phyloP scores from a whole-genome alignment of 805 yeast species.

The Candida pini region DNA sequence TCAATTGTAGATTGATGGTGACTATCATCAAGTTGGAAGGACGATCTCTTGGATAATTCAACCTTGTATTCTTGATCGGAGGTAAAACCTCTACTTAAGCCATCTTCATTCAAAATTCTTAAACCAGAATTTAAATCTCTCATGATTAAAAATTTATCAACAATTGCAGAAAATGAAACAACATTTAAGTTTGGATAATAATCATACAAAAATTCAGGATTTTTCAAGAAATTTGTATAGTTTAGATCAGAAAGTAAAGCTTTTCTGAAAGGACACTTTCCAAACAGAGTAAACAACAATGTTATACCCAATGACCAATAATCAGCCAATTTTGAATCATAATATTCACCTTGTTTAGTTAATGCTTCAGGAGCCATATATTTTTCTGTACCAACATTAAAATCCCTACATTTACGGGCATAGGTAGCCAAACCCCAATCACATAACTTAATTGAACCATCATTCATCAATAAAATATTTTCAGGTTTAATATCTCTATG shows the following conservation, averaged over 20 bases:
- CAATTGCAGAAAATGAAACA: constrained; percentile 34
- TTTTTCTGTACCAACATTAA: constrained; percentile 51
- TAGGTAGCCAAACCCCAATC: constrained; percentile 69
- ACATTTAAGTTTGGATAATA: constrained; percentile 42
- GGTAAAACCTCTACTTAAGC: constrained; percentile 34
- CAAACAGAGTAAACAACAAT: constrained; percentile 43
- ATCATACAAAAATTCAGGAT: constrained; percentile 39
- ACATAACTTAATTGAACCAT: constrained; percentile 54
- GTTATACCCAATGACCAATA: constrained; percentile 53
- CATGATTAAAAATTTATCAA: constrained; percentile 36
- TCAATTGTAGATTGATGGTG: constrained; percentile 2
- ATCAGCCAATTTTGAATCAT: constrained; percentile 44
- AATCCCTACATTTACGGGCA: constrained; percentile 25
- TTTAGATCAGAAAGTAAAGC: constrained; percentile 35
- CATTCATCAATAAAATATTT: constrained; percentile 48
- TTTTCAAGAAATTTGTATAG: constrained; percentile 36
- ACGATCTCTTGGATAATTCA: not conserved
- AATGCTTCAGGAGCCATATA: constrained; percentile 53
- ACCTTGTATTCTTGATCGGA: constrained; percentile 39
- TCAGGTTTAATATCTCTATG: constrained; percentile 76
- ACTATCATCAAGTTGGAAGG: not conserved
- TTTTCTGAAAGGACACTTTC: constrained; percentile 47
- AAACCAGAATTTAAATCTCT: constrained; percentile 34
- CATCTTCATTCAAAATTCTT: constrained; percentile 22
- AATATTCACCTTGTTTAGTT: constrained; percentile 15